Evolutionary conservation across 495 filamentous ascomycete genomes (phyloP).

Genomic region (Cudoniella acicularis): DNA sequence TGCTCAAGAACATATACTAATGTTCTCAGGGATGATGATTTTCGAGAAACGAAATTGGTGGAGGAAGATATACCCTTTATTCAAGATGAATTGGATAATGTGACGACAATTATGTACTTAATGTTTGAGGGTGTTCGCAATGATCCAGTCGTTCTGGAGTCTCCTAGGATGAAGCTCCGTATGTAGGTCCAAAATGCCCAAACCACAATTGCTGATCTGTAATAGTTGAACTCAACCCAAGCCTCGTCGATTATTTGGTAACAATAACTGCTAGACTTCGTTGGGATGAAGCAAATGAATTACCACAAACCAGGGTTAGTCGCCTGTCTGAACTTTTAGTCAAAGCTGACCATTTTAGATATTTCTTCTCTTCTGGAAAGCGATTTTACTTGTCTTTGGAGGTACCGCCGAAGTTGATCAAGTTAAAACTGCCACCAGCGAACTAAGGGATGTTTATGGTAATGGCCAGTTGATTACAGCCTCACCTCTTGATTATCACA

Average conservation of each 20-base stretch:
- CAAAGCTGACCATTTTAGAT: slow-evolving; percentile 36
- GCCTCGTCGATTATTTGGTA: slow-evolving; percentile 67
- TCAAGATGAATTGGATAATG: slow-evolving; percentile 55
- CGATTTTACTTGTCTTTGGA: slow-evolving; percentile 79
- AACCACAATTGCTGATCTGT: neutral
- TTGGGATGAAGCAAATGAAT: slow-evolving; percentile 75
- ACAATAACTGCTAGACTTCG: slow-evolving; percentile 71
- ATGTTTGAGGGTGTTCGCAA: slow-evolving; percentile 63
- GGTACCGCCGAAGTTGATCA: slow-evolving; percentile 65
- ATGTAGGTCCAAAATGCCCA: too few relatives aligned
- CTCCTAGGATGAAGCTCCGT: slow-evolving; percentile 39
- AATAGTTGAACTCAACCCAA: slow-evolving; percentile 57
- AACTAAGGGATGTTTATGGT: slow-evolving; percentile 27
- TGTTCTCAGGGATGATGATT: slow-evolving; percentile 24
- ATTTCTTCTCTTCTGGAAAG: slow-evolving; percentile 87
- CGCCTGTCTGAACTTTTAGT: neutral
- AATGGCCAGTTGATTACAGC: slow-evolving; percentile 71
- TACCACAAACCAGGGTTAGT: slow-evolving; percentile 45
- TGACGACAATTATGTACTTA: slow-evolving; percentile 69
- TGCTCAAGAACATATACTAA: slow-evolving; percentile 33
- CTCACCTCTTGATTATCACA: slow-evolving; percentile 92
- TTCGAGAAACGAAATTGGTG: slow-evolving; percentile 16
- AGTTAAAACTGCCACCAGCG: slow-evolving; percentile 62
- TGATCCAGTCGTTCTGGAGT: slow-evolving; percentile 36
- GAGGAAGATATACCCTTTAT: slow-evolving; percentile 29